phyloP scores from a whole-genome alignment of 257 asterid species.

The Petunia axillaris region DNA sequence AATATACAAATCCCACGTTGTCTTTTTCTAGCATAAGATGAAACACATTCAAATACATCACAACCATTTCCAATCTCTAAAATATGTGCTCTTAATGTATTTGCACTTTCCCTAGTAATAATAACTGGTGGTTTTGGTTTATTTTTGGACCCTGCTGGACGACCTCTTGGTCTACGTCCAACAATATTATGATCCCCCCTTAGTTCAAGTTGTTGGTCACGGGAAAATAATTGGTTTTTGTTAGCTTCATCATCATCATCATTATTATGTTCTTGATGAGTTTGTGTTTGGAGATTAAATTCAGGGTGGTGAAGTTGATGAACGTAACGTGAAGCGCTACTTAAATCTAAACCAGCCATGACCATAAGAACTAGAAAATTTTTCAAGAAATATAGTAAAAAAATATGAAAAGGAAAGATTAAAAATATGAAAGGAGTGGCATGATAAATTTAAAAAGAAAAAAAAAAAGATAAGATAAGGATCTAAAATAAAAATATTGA shows the following conservation, averaged over 20 bases:
- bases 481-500: too few species aligned
- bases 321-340: conserved; percentile 62
- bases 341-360: conserved; percentile 81
- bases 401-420: background rate
- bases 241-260: conserved; percentile 47
- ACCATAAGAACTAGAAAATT: conserved; percentile 3
- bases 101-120: conserved; percentile 61
- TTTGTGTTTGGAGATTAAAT: conserved; percentile 53
- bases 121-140: conserved; percentile 60
- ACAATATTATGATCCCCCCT: conserved; percentile 39
- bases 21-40: conserved; percentile 50
- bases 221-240: conserved; percentile 44
- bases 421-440: background rate
- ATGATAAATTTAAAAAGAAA: background rate
- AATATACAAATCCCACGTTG: conserved; percentile 67
- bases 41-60: conserved; percentile 55
- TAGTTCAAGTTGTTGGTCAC: conserved; percentile 36
- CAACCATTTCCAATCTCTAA: conserved; percentile 50
- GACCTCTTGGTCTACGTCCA: conserved; percentile 58
- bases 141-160: conserved; percentile 63
- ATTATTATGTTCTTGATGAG: background rate
- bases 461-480: conserved; percentile 13
- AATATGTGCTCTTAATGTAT: conserved; percentile 60
- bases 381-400: conserved; percentile 23
- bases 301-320: conserved; percentile 62